Conservation (phyloP, 2,329 filamentous ascomycete species). For the Aspergillus tanneri region DNA sequence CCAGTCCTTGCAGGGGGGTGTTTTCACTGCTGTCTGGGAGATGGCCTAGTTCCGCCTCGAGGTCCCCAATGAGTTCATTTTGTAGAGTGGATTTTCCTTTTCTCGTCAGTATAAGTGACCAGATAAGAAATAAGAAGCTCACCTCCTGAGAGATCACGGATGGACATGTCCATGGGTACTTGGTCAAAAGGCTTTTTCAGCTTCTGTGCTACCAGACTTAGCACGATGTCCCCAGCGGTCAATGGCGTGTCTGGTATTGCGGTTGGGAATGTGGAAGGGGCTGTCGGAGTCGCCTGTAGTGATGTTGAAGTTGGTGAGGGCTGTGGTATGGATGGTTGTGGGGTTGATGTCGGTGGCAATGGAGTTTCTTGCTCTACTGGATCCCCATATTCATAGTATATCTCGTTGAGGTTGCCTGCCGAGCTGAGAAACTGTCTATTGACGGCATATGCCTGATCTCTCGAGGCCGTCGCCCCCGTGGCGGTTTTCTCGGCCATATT, state of each 20-base stretch:
- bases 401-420: conserved; percentile 54
- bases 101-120: too few relatives aligned
- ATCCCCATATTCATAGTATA: conserved; percentile 98
- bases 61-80: conserved; percentile 48
- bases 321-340: neutral
- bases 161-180: conserved; percentile 26
- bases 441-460: conserved; percentile 97
- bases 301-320: neutral
- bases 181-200: conserved; percentile 18
- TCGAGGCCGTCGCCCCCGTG: conserved; percentile 80
- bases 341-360: conserved; percentile 42
- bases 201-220: conserved; percentile 20
- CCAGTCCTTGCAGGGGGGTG: conserved; percentile 35
- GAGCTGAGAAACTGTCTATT: conserved; percentile 98
- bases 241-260: conserved; percentile 10
- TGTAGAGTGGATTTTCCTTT: conserved; percentile 53
- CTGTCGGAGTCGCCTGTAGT: conserved; percentile 31
- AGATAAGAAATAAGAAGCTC: conserved; percentile 1
- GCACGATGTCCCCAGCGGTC: conserved; percentile 13
- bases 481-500: conserved; percentile 41
- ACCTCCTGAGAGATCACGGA: conserved; percentile 33
- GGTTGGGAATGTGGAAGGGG: conserved; percentile 34
- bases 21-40: conserved; percentile 45
- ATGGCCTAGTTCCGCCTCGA: conserved; percentile 42
- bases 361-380: conserved; percentile 87